These are phyloP conservation scores for Chlamydomonas applanata DNA, from an alignment of 139 green algal genomes.

Conservation along the genomic window DNA sequence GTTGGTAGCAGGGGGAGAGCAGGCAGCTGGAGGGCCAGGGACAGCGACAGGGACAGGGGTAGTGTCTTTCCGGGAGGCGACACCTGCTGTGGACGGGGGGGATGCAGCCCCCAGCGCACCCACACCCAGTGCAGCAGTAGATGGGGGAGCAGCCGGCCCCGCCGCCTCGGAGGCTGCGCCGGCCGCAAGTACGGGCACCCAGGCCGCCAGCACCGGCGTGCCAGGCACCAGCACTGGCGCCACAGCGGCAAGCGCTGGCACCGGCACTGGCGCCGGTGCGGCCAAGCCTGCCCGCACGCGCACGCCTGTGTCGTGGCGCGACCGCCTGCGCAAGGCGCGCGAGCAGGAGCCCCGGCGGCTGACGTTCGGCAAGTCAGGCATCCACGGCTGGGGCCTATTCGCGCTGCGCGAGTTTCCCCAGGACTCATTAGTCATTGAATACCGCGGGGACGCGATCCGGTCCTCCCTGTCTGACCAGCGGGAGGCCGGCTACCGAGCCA, in stretches of 20 bases:
- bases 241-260: neutral
- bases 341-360: slow-evolving; percentile 57
- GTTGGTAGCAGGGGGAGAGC: neutral
- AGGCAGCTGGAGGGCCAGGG: slow-evolving; percentile 10
- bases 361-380: slow-evolving; percentile 83
- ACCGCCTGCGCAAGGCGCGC: slow-evolving; percentile 35
- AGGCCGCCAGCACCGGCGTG: neutral
- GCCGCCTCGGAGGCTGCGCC: neutral
- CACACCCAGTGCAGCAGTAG: too few relatives aligned
- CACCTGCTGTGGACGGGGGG: neutral
- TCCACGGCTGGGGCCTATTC: slow-evolving; percentile 90
- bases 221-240: neutral
- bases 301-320: slow-evolving; percentile 42
- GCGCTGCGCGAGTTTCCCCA: slow-evolving; percentile 60
- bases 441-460: slow-evolving; percentile 75
- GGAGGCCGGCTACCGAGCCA: slow-evolving; percentile 68
- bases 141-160: neutral
- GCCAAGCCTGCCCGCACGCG: neutral
- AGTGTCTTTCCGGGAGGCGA: neutral
- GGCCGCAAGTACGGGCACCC: neutral
- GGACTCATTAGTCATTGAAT: slow-evolving; percentile 88
- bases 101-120: too few relatives aligned
- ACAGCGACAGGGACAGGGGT: too few relatives aligned
- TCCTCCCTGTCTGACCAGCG: slow-evolving; percentile 63
- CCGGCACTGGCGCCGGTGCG: neutral